Conservation (phyloP, 139 green algal species). For the Haematococcus lacustris region DNA sequence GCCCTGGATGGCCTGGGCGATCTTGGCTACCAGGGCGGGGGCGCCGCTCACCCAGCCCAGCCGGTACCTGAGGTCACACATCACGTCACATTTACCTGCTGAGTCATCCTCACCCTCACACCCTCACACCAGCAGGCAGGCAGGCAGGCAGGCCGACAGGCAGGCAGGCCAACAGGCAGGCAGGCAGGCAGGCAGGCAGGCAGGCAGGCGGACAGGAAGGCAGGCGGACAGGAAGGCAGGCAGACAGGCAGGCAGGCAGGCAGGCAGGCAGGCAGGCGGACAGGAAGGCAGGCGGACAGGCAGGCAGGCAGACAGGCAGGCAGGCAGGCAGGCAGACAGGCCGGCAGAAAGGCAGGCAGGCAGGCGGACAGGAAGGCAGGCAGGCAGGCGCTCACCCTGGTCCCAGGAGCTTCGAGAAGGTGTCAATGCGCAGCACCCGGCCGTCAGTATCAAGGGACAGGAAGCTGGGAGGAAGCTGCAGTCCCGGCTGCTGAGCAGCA, state of each 20-base stretch:
- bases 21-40: constrained; percentile 31
- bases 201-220: no score
- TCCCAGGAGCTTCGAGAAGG: constrained; percentile 63
- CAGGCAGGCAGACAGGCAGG: no score
- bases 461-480: constrained; percentile 29
- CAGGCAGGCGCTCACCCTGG: no score
- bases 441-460: constrained; percentile 59
- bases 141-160: no score
- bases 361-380: no score
- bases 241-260: no score
- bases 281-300: no score
- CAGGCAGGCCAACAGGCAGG: constrained; percentile 16
- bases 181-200: not conserved
- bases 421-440: constrained; percentile 70
- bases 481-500: constrained; percentile 7
- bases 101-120: not conserved
- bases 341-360: no score
- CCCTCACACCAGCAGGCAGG: not conserved
- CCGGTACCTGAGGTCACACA: constrained; percentile 38
- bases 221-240: no score
- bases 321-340: no score
- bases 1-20: constrained; percentile 21
- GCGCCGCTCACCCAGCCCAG: constrained; percentile 64
- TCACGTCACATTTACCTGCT: not conserved
- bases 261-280: no score